Conservation (phyloP, 176 grass and related monocot genomes). For the Secale cereale region DNA sequence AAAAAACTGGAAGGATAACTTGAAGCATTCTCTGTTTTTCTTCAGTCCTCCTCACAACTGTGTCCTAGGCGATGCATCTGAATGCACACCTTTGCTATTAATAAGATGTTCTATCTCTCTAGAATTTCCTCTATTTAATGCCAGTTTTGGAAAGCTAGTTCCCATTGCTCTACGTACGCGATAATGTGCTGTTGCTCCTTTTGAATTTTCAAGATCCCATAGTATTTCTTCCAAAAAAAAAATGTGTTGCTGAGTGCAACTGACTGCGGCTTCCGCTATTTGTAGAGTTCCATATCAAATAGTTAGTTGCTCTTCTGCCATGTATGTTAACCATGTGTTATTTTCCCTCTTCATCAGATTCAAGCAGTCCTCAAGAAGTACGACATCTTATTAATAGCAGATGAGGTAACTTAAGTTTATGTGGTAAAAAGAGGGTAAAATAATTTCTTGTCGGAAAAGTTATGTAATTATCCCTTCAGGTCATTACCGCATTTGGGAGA, state of each 20-base stretch:
- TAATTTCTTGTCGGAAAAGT: not conserved
- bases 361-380: slow-evolving; percentile 90
- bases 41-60: not conserved
- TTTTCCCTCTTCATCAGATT: slow-evolving; percentile 47
- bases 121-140: not conserved
- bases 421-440: not conserved
- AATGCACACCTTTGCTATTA: not conserved
- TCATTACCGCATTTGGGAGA: slow-evolving; percentile 94
- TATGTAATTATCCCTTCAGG: slow-evolving; percentile 40
- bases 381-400: slow-evolving; percentile 88
- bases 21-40: not conserved
- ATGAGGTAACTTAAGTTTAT: slow-evolving; percentile 60
- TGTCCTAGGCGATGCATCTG: not conserved
- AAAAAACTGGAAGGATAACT: not conserved
- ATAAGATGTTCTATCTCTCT: not conserved
- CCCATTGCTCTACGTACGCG: not conserved
- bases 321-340: not conserved
- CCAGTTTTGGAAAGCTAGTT: not conserved
- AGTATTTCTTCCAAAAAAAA: not conserved
- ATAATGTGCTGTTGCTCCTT: not conserved
- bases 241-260: not conserved
- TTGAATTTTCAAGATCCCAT: not conserved
- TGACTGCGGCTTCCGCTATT: not conserved
- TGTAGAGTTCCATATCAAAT: not conserved
- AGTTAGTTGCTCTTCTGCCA: not conserved